A percentile compares a stretch with the other conserved stretches of the same genome.
Evolutionary conservation across 768 basidiomycete genomes (phyloP).

Genomic region (Kwoniella heveanensis): DNA sequence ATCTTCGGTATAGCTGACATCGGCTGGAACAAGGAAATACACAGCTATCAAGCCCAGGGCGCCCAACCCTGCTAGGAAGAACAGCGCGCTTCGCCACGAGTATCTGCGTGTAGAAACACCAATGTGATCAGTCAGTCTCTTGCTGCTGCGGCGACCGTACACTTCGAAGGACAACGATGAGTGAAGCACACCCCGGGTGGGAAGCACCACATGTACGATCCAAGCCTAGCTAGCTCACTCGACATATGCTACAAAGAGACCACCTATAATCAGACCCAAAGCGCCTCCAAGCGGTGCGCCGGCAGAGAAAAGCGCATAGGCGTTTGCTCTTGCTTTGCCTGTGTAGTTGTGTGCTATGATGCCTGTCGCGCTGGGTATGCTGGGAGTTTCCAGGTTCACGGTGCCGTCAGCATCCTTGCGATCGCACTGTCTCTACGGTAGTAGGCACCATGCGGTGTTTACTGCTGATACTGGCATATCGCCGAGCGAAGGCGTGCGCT

Average conservation of each 20-base stretch:
- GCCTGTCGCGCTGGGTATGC: constrained; percentile 61
- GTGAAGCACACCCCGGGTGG: too few species aligned
- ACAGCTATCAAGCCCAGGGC: constrained; percentile 63
- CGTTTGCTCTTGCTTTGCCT: constrained; percentile 68
- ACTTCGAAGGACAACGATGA: too few species aligned
- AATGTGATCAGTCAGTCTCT: neutral
- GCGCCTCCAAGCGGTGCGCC: constrained; percentile 81
- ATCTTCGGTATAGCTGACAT: constrained; percentile 57
- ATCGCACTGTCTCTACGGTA: too few species aligned
- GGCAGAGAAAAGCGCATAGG: constrained; percentile 80
- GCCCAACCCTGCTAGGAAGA: constrained; percentile 65
- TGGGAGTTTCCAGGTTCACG: too few species aligned
- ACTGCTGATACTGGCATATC: too few species aligned
- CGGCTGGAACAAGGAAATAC: constrained; percentile 66
- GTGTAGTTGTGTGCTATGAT: constrained; percentile 81
- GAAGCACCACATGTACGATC: too few species aligned
- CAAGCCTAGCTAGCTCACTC: too few species aligned
- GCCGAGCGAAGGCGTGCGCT: too few species aligned
- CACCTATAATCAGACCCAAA: constrained; percentile 70
- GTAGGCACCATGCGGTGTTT: too few species aligned
- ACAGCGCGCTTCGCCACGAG: constrained; percentile 71
- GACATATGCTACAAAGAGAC: constrained; percentile 66
- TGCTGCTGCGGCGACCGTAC: too few species aligned
- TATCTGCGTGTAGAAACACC: constrained; percentile 15
- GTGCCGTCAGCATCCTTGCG: too few species aligned